Conservation (phyloP, 176 grass and related monocot species). For the Otatea glauca region DNA sequence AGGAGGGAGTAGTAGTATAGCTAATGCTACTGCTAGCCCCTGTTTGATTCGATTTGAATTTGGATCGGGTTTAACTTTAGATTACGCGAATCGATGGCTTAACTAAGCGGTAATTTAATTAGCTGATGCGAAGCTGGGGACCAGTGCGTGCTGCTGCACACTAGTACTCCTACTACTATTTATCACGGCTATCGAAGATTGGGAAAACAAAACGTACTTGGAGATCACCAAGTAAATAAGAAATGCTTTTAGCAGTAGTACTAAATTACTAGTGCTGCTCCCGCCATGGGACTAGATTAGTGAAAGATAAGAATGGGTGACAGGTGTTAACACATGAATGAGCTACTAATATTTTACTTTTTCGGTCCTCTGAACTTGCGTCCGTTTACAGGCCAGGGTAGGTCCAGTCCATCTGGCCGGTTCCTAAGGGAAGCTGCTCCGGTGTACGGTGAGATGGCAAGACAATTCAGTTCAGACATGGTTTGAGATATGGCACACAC, state of each 20-base stretch:
- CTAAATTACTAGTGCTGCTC: background rate
- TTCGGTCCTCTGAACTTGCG: no score
- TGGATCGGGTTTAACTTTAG: conserved; percentile 21
- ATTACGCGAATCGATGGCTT: conserved; percentile 51
- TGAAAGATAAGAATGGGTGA: conserved; percentile 1
- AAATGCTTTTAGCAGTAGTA: background rate
- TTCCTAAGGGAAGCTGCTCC: no score
- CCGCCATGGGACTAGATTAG: conserved; percentile 1
- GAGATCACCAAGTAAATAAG: conserved; percentile 36
- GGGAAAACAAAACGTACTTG: conserved; percentile 20
- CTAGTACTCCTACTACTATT: background rate
- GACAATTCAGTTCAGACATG: no score
- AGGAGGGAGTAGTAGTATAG: background rate
- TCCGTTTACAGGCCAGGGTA: no score
- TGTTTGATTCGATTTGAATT: background rate
- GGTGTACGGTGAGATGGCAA: no score
- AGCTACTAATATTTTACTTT: no score
- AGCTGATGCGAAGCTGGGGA: conserved; percentile 23
- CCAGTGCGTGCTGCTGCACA: conserved; percentile 17
- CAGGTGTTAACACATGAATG: no score
- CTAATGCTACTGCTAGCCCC: background rate
- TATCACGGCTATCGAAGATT: conserved; percentile 30
- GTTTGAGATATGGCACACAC: no score
- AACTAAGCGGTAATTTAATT: conserved; percentile 34
- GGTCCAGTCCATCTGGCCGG: no score